Percentiles rank a stretch among this genome's conserved stretches.
Evolutionary conservation across 75 land plant genomes (phyloP).

Genomic region (Selaginella moellendorffii): DNA sequence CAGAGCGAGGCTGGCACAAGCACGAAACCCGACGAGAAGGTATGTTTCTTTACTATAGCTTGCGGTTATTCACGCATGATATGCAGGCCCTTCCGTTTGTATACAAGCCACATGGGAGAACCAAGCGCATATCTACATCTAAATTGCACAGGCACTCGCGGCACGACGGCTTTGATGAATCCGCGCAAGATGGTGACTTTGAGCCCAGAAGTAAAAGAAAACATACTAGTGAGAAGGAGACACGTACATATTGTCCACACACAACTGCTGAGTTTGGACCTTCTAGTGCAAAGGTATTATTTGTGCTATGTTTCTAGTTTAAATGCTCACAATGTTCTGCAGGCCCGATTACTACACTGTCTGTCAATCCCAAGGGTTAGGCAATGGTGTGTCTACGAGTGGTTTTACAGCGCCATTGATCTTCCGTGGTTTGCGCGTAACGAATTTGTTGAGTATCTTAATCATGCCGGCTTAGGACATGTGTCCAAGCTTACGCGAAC

Average conservation of each 20-base stretch:
- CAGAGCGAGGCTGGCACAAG: not conserved
- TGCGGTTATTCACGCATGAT: not conserved
- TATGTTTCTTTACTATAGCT: not conserved
- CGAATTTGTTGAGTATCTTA: slow-evolving; percentile 91
- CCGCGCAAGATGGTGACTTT: not conserved
- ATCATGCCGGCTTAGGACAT: slow-evolving; percentile 80
- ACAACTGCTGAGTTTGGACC: slow-evolving; percentile 21
- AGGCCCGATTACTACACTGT: slow-evolving; percentile 54
- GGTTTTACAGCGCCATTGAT: slow-evolving; percentile 99
- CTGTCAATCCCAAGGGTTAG: slow-evolving; percentile 45
- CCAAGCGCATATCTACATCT: not conserved
- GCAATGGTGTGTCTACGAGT: slow-evolving; percentile 85
- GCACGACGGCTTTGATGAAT: too few species aligned
- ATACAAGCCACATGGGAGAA: not conserved
- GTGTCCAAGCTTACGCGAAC: slow-evolving; percentile 79
- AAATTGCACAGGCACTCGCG: not conserved
- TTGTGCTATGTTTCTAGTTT: not conserved
- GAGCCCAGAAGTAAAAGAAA: not conserved
- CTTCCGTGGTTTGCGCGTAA: slow-evolving; percentile 88
- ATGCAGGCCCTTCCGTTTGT: not conserved
- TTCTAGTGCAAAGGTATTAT: slow-evolving; percentile 29
- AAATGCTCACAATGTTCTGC: slow-evolving; percentile 8
- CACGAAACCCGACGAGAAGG: not conserved
- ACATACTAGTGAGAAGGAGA: not conserved
- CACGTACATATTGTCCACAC: slow-evolving; percentile 16